Evolutionary conservation across 2,329 filamentous ascomycete species (phyloP).

Genomic region (Fusarium mexicanum): DNA sequence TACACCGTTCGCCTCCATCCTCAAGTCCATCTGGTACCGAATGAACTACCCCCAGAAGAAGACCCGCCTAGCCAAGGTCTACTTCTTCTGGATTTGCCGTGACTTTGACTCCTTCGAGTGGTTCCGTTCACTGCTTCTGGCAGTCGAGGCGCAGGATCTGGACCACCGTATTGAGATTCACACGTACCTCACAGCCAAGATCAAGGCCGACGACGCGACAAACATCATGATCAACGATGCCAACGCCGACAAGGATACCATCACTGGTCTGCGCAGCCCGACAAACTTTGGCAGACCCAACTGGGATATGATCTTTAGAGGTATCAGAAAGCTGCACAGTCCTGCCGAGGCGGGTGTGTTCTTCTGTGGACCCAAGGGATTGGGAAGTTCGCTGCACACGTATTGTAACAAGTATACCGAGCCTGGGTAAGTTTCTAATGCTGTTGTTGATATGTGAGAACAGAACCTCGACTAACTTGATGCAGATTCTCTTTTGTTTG

Average conservation of each 20-base stretch:
- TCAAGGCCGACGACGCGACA: constrained; percentile 84
- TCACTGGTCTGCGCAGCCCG: constrained; percentile 82
- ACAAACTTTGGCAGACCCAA: constrained; percentile 89
- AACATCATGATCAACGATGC: constrained; percentile 95
- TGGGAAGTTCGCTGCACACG: constrained; percentile 80
- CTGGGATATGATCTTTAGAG: constrained; percentile 90
- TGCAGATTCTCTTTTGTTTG: constrained; percentile 71
- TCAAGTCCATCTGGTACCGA: constrained; percentile 93
- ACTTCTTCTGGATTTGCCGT: constrained; percentile 93
- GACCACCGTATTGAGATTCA: constrained; percentile 89
- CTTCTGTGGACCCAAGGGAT: constrained; percentile 85
- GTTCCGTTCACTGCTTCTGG: constrained; percentile 84
- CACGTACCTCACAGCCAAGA: constrained; percentile 87
- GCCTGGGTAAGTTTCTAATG: constrained; percentile 67
- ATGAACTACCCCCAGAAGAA: constrained; percentile 88
- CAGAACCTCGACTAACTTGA: constrained; percentile 42
- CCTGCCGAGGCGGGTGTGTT: constrained; percentile 81
- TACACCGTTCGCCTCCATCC: constrained; percentile 86
- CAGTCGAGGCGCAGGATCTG: constrained; percentile 87
- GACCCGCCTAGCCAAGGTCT: constrained; percentile 83
- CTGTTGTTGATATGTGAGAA: constrained; percentile 1
- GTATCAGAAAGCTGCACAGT: constrained; percentile 80
- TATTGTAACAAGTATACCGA: constrained; percentile 92
- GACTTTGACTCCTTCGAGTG: constrained; percentile 91
- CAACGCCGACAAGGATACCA: constrained; percentile 84